Evolutionary conservation across 495 filamentous ascomycete genomes (phyloP).

Genomic region (Trichoderma erinaceum): DNA sequence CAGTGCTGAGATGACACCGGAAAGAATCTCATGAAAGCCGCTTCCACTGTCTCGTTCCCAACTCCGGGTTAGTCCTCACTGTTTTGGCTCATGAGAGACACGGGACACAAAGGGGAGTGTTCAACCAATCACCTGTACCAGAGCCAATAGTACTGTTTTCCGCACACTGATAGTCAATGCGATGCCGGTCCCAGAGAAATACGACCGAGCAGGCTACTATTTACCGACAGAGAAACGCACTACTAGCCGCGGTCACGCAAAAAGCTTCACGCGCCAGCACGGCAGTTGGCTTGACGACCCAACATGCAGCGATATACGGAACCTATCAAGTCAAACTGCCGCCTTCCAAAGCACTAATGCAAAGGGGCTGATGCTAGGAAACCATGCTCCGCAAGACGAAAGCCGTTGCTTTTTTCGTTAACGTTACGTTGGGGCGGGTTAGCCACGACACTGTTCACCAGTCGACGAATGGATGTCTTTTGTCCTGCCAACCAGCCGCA

Average conservation of each 20-base stretch:
- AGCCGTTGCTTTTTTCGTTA: background rate
- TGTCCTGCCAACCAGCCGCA: conserved; percentile 5
- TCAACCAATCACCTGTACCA: too few species aligned
- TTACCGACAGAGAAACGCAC: too few species aligned
- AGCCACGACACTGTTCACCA: background rate
- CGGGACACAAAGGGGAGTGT: too few species aligned
- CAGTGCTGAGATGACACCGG: too few species aligned
- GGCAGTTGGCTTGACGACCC: background rate
- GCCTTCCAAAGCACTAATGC: background rate
- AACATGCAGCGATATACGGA: background rate
- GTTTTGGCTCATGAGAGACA: too few species aligned
- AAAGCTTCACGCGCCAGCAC: background rate
- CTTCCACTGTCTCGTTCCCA: too few species aligned
- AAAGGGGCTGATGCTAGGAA: background rate
- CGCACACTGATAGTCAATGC: too few species aligned
- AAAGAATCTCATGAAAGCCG: too few species aligned
- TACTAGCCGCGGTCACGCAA: background rate
- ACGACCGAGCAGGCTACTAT: too few species aligned
- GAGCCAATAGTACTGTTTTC: too few species aligned
- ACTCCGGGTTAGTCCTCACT: too few species aligned
- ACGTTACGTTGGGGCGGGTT: conserved; percentile 6
- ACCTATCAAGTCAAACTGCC: background rate
- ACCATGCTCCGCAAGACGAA: background rate
- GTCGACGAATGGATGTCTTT: background rate
- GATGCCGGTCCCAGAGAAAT: too few species aligned